These are phyloP conservation scores for Favolaschia claudopus DNA, from an alignment of 768 basidiomycete species.

Conservation along the genomic window DNA sequence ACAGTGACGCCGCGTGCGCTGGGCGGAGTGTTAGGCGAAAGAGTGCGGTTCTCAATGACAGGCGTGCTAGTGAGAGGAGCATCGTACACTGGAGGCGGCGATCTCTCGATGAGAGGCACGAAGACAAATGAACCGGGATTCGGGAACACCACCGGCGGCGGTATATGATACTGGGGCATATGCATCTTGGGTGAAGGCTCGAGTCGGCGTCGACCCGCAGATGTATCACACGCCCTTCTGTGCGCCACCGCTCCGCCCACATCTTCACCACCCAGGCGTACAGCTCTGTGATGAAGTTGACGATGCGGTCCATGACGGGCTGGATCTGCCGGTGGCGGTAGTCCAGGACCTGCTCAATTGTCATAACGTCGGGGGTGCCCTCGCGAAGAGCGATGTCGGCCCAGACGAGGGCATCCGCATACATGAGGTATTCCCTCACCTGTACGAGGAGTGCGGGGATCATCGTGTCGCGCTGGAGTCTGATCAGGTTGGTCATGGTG, in stretches of 20 bases:
- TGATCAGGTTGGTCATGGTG: background rate
- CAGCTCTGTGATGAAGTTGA: background rate
- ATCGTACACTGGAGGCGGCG: no score
- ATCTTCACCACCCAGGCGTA: background rate
- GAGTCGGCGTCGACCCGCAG: no score
- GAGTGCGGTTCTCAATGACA: no score
- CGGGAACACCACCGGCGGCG: no score
- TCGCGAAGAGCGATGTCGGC: constrained; percentile 9
- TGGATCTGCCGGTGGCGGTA: constrained; percentile 11
- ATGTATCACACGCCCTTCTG: background rate
- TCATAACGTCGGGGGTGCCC: background rate
- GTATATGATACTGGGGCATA: no score
- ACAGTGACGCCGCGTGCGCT: no score
- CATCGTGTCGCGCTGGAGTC: background rate
- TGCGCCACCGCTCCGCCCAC: constrained; percentile 12
- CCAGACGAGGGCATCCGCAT: constrained; percentile 19
- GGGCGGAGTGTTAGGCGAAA: no score
- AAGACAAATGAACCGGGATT: no score
- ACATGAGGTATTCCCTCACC: background rate
- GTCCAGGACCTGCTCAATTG: background rate
- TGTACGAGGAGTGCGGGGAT: constrained; percentile 1
- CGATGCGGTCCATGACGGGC: constrained; percentile 1
- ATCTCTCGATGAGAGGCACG: no score
- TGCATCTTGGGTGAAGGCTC: background rate
- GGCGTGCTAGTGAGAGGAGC: no score